A percentile compares a stretch with the other conserved stretches of the same genome.
Conservation (phyloP, 768 basidiomycete species). For the Gloeopeniophorella convolvens region DNA sequence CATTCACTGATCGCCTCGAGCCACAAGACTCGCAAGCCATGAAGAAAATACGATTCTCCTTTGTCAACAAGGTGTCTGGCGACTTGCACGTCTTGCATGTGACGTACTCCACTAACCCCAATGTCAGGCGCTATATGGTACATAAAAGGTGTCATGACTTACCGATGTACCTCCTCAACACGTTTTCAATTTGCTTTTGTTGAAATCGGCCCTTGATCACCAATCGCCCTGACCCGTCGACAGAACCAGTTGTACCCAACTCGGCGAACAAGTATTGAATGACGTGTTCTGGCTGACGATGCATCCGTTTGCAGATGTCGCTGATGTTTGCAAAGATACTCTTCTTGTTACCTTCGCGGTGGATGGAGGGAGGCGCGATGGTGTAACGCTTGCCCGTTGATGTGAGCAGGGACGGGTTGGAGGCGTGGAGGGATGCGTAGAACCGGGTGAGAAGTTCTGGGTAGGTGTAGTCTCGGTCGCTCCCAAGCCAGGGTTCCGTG, state of each 20-base stretch:
- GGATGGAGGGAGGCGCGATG: slow-evolving; percentile 90
- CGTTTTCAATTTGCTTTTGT: slow-evolving; percentile 97
- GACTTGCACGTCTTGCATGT: slow-evolving; percentile 99
- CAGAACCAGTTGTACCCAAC: slow-evolving; percentile 95
- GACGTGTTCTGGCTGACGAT: slow-evolving; percentile 94
- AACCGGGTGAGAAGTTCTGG: slow-evolving; percentile 93
- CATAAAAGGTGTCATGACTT: slow-evolving; percentile 28
- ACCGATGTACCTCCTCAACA: slow-evolving; percentile 95
- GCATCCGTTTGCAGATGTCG: slow-evolving; percentile 99
- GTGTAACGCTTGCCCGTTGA: slow-evolving; percentile 92
- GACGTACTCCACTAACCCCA: slow-evolving; percentile 81
- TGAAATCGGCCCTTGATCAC: slow-evolving; percentile 98
- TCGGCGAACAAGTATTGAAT: slow-evolving; percentile 96
- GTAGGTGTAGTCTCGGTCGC: slow-evolving; percentile 95
- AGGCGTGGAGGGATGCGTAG: slow-evolving; percentile 84
- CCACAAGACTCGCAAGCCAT: slow-evolving; percentile 91
- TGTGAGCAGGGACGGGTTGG: slow-evolving; percentile 85
- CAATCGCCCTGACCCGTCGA: slow-evolving; percentile 85
- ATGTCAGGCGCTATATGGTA: slow-evolving; percentile 1
- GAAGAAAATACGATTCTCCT: slow-evolving; percentile 99
- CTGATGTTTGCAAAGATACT: slow-evolving; percentile 94
- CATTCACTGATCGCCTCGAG: slow-evolving; percentile 82
- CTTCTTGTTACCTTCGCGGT: slow-evolving; percentile 95
- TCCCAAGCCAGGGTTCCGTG: slow-evolving; percentile 83
- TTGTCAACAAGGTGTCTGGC: slow-evolving; percentile 90